Evolutionary conservation across 495 filamentous ascomycete genomes (phyloP).

Genomic region (Penicillium pancosmium): DNA sequence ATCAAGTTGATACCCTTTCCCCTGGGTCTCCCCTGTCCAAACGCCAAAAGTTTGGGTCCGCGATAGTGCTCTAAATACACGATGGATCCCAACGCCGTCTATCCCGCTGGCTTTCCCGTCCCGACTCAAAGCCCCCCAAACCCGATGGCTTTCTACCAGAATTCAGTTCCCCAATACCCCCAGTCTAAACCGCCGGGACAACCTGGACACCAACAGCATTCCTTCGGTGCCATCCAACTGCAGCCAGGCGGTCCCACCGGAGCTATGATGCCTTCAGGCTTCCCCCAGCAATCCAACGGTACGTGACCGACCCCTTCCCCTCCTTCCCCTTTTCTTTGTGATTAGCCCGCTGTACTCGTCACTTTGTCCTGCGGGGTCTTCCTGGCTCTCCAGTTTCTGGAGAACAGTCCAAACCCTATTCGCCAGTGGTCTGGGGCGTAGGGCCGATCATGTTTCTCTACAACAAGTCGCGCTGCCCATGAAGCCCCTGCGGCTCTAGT

Average conservation of each 20-base stretch:
- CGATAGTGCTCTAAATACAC: constrained; percentile 28
- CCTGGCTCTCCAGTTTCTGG: background rate
- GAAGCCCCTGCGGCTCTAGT: constrained; percentile 11
- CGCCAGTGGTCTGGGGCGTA: background rate
- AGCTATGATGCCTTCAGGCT: constrained; percentile 47
- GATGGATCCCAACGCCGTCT: constrained; percentile 51
- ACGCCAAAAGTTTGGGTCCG: constrained; percentile 13
- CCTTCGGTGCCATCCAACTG: constrained; percentile 45
- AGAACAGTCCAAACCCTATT: background rate
- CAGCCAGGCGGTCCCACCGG: constrained; percentile 45
- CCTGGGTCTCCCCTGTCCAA: constrained; percentile 9
- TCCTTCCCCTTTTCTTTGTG: constrained; percentile 17
- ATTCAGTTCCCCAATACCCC: constrained; percentile 42
- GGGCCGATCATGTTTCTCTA: background rate
- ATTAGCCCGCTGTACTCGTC: constrained; percentile 8
- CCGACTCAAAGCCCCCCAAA: constrained; percentile 41
- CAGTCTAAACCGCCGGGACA: constrained; percentile 39
- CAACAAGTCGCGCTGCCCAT: background rate
- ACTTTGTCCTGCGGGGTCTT: constrained; percentile 14
- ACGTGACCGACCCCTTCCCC: constrained; percentile 25
- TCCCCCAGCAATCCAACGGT: constrained; percentile 45
- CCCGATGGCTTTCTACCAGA: constrained; percentile 47
- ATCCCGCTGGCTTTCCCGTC: constrained; percentile 44
- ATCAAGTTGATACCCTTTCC: constrained; percentile 9
- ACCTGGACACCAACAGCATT: constrained; percentile 36